Percentiles rank a stretch among this genome's conserved stretches.
Conservation (phyloP, 2,329 filamentous ascomycete genomes). For the Thielaviopsis punctulata region DNA sequence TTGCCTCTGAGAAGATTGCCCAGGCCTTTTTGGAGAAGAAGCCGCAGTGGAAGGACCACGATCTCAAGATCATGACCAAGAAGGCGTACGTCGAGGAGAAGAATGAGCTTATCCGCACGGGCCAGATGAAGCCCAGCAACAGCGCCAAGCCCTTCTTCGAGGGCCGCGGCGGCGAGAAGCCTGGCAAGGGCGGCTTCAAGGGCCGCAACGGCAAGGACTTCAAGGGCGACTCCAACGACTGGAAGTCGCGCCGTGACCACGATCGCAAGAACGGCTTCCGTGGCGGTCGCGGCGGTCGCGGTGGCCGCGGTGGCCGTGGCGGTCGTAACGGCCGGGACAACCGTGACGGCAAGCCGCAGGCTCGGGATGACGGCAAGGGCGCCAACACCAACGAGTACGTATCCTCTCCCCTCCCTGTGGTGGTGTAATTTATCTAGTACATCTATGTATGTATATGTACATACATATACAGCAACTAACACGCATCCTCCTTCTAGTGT, state of each 20-base stretch:
- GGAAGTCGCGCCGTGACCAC: conserved; percentile 45
- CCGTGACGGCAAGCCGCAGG: conserved; percentile 16
- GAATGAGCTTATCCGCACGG: conserved; percentile 51
- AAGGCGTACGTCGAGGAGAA: conserved; percentile 71
- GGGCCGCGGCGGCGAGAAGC: conserved; percentile 22
- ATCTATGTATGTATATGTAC: background rate
- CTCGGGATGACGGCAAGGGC: conserved; percentile 15
- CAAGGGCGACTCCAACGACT: conserved; percentile 35
- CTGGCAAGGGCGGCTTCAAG: conserved; percentile 23
- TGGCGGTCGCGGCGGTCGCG: conserved; percentile 27
- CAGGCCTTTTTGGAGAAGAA: conserved; percentile 72
- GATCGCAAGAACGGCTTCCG: conserved; percentile 44
- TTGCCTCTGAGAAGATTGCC: conserved; percentile 59
- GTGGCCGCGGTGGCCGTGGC: conserved; percentile 22
- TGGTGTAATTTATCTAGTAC: conserved; percentile 5
- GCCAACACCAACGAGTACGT: conserved; percentile 20
- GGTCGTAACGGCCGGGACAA: conserved; percentile 26
- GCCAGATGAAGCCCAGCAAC: conserved; percentile 45
- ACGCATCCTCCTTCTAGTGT: conserved; percentile 17
- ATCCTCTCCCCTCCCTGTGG: background rate
- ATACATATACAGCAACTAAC: conserved; percentile 14
- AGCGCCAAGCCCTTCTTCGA: conserved; percentile 31
- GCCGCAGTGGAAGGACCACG: conserved; percentile 68
- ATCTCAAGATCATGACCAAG: conserved; percentile 75
- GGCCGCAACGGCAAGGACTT: conserved; percentile 21